Evolutionary conservation across 345 rosid genomes (phyloP).

Genomic region (Linum trigynum): DNA sequence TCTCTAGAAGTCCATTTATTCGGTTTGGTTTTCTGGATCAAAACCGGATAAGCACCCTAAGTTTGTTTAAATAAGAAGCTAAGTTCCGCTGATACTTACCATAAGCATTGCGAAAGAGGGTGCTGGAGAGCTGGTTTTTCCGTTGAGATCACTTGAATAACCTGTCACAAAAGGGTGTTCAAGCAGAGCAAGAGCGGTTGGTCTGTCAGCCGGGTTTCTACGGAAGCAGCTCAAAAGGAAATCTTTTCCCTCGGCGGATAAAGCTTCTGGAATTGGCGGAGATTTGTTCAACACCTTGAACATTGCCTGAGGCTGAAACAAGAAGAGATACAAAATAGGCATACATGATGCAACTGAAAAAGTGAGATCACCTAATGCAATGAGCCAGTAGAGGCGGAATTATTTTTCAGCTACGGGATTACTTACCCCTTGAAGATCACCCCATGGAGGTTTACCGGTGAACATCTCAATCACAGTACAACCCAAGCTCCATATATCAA

Average conservation of each 20-base stretch:
- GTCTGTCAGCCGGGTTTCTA: constrained; percentile 55
- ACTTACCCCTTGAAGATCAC: constrained; percentile 59
- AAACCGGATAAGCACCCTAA: no score
- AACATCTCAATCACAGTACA: constrained; percentile 65
- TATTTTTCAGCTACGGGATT: background rate
- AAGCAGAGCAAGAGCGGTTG: constrained; percentile 39
- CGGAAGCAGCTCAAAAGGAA: constrained; percentile 48
- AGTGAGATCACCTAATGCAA: background rate
- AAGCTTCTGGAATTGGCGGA: constrained; percentile 48
- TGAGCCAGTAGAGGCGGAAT: background rate
- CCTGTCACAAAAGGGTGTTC: constrained; percentile 49
- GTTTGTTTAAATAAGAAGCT: background rate
- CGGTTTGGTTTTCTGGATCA: no score
- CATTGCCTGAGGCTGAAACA: constrained; percentile 54
- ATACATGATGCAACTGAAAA: background rate
- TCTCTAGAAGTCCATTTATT: no score
- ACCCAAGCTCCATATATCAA: constrained; percentile 73
- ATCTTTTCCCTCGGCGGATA: constrained; percentile 53
- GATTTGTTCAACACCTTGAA: constrained; percentile 44
- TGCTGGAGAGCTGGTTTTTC: background rate
- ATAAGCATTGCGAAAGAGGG: constrained; percentile 13
- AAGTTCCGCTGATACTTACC: constrained; percentile 20
- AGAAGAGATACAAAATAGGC: constrained; percentile 5
- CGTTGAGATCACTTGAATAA: constrained; percentile 24
- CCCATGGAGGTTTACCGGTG: constrained; percentile 64